Conservation (phyloP, 306 rosid genomes). For the Malus domestica region ASM211411v1 NC_041790.1:3637001-3637500, state of each 20-base stretch:
- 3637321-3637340: not conserved
- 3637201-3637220: constrained; percentile 71
- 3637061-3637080: not conserved
- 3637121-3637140: constrained; percentile 1
- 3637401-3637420: constrained; percentile 79
- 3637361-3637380: constrained; percentile 83
- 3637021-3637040: constrained; percentile 66
- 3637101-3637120: not conserved
- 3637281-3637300: not conserved
- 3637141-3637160: constrained; percentile 62
- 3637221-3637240: constrained; percentile 36
- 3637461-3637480: constrained; percentile 4
- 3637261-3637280: not conserved
- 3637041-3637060: constrained; percentile 14
- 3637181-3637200: constrained; percentile 99
- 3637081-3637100: not conserved
- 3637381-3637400: constrained; percentile 70
- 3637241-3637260: constrained; percentile 5
- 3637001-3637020: constrained; percentile 86
- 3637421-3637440: constrained; percentile 84
- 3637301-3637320: not conserved
- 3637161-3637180: constrained; percentile 96
- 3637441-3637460: constrained; percentile 77
- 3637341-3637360: not conserved
- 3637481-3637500: not conserved